These are phyloP conservation scores for Podospora tetraspora DNA, from an alignment of 495 filamentous ascomycete genomes.

Conservation along the genomic window DNA sequence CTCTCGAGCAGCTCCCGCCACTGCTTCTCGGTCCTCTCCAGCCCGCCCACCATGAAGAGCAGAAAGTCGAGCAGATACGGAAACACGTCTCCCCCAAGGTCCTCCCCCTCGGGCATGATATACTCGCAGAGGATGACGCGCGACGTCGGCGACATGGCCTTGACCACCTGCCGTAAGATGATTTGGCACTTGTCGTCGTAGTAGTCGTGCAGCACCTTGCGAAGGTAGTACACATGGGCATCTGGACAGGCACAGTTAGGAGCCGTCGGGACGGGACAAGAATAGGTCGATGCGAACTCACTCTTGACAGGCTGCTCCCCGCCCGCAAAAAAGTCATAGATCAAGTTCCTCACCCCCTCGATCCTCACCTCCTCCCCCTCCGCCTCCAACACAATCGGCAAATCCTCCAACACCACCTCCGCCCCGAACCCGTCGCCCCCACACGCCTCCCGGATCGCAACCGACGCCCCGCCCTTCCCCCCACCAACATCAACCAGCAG, in stretches of 20 bases:
- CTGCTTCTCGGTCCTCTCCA: background rate
- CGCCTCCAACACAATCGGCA: background rate
- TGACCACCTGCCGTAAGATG: background rate
- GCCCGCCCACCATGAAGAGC: background rate
- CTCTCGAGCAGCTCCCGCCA: background rate
- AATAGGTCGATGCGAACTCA: background rate
- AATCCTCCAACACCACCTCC: constrained; percentile 1
- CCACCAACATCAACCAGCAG: background rate
- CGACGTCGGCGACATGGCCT: background rate
- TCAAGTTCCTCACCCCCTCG: background rate
- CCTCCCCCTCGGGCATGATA: background rate
- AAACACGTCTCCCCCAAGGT: background rate
- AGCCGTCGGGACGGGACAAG: background rate
- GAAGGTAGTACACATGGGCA: background rate
- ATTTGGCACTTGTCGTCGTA: background rate
- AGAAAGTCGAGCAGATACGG: background rate
- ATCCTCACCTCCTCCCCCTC: constrained; percentile 1
- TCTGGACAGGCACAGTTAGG: background rate
- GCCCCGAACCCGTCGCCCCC: background rate
- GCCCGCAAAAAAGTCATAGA: background rate
- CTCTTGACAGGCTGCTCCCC: background rate
- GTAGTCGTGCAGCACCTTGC: constrained; percentile 2
- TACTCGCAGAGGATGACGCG: background rate
- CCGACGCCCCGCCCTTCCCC: background rate
- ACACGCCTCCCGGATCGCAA: background rate